Evolutionary conservation across 768 basidiomycete species (phyloP).

Genomic region (Termitomyces sp.): DNA sequence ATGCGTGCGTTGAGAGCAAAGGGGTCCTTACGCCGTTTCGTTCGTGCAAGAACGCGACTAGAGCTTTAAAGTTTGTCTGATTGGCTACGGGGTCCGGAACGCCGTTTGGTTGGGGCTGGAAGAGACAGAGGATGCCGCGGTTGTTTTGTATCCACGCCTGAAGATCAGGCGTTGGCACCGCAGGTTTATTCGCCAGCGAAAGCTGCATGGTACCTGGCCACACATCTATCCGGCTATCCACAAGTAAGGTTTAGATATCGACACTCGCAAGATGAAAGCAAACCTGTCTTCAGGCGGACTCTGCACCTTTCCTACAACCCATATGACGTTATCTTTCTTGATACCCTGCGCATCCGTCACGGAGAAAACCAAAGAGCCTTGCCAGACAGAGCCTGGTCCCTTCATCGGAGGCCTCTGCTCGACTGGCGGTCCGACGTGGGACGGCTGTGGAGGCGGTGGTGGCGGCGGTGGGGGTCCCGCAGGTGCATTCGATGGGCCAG

Average conservation of each 20-base stretch:
- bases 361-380: conserved; percentile 40
- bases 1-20: conserved; percentile 1
- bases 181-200: conserved; percentile 32
- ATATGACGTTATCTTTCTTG: conserved; percentile 39
- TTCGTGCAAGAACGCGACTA: conserved; percentile 34
- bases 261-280: neutral
- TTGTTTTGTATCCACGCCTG: conserved; percentile 41
- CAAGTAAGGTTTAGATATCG: neutral
- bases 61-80: conserved; percentile 32
- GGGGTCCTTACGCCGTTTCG: conserved; percentile 47
- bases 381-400: conserved; percentile 31
- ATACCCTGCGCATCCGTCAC: conserved; percentile 28
- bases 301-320: conserved; percentile 26
- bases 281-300: conserved; percentile 29
- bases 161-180: conserved; percentile 34
- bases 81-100: conserved; percentile 32
- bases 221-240: conserved; percentile 38
- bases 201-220: conserved; percentile 48
- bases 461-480: neutral
- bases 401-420: too few species aligned
- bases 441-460: neutral
- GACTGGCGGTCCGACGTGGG: too few species aligned
- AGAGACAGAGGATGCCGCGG: conserved; percentile 34
- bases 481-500: neutral
- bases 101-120: conserved; percentile 24